Conservation (phyloP, 768 basidiomycete genomes). For the Phaeolepiota aurea region DNA sequence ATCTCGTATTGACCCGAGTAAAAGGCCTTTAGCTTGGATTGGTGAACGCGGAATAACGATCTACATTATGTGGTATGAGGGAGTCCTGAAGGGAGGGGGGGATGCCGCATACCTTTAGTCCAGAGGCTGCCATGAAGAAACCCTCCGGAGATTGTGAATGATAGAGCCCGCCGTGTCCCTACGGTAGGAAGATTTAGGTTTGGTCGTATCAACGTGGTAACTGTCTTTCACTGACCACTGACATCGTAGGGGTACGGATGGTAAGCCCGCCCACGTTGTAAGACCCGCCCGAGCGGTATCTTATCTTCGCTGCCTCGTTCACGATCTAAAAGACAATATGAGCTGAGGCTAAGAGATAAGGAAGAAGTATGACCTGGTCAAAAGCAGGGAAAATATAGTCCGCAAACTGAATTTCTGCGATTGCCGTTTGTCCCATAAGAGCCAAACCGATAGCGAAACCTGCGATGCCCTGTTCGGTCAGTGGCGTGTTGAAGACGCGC, state of each 20-base stretch:
- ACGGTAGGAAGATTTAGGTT: slow-evolving; percentile 12
- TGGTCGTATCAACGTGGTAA: too few species aligned
- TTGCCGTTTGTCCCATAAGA: slow-evolving; percentile 88
- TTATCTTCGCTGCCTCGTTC: slow-evolving; percentile 90
- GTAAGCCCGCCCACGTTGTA: slow-evolving; percentile 81
- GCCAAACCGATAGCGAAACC: slow-evolving; percentile 92
- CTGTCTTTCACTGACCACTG: slow-evolving; percentile 73
- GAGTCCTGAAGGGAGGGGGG: not conserved
- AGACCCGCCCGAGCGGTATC: slow-evolving; percentile 82
- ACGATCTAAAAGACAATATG: slow-evolving; percentile 67
- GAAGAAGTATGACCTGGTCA: slow-evolving; percentile 78
- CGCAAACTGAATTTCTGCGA: slow-evolving; percentile 88
- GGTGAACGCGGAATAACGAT: slow-evolving; percentile 93
- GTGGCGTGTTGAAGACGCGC: slow-evolving; percentile 91
- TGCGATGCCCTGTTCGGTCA: slow-evolving; percentile 90
- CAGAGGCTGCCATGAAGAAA: slow-evolving; percentile 87
- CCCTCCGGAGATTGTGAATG: slow-evolving; percentile 95
- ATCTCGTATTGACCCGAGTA: slow-evolving; percentile 82
- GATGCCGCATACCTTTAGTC: slow-evolving; percentile 52
- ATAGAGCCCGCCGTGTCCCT: slow-evolving; percentile 84
- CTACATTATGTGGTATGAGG: slow-evolving; percentile 19
- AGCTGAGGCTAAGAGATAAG: not conserved
- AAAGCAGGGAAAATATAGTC: slow-evolving; percentile 94
- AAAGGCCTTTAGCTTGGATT: slow-evolving; percentile 89
- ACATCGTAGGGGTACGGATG: slow-evolving; percentile 81